Evolutionary conservation across 306 rosid species (phyloP).

Genomic region (Alnus rubra): DNA sequence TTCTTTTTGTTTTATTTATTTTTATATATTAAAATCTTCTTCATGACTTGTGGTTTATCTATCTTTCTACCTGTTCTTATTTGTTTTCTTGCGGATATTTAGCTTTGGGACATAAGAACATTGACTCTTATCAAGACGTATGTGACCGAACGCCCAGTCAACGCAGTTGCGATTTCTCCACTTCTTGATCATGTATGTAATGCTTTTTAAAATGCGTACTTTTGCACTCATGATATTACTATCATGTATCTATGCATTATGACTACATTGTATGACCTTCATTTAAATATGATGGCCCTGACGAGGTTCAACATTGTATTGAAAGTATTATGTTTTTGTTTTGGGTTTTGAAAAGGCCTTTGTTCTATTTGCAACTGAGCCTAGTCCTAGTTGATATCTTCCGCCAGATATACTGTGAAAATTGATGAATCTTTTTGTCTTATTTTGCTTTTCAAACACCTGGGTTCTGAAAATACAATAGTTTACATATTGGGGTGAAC

Average conservation of each 20-base stretch:
- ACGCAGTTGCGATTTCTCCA: constrained; percentile 96
- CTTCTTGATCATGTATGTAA: constrained; percentile 84
- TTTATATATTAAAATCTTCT: neutral
- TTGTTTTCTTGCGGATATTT: constrained; percentile 15
- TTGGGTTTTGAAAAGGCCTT: neutral
- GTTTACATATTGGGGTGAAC: neutral
- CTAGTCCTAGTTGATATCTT: neutral
- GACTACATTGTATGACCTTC: neutral
- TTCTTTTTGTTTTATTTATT: neutral
- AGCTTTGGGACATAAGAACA: constrained; percentile 90
- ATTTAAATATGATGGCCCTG: neutral
- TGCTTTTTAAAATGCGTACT: neutral
- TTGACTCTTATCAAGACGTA: constrained; percentile 88
- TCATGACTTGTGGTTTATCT: neutral
- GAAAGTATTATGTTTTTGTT: neutral
- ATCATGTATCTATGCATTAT: neutral
- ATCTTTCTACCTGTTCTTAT: neutral
- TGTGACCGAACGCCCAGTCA: constrained; percentile 84
- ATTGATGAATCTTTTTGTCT: neutral
- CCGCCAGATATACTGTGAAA: neutral
- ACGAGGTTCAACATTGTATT: neutral
- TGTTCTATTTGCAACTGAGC: neutral
- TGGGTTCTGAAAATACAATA: neutral
- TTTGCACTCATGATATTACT: neutral
- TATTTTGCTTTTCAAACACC: neutral